A percentile compares a stretch with the other conserved stretches of the same genome.
Evolutionary conservation across 2,329 filamentous ascomycete species (phyloP).

Genomic region (Beauveria sp.): DNA sequence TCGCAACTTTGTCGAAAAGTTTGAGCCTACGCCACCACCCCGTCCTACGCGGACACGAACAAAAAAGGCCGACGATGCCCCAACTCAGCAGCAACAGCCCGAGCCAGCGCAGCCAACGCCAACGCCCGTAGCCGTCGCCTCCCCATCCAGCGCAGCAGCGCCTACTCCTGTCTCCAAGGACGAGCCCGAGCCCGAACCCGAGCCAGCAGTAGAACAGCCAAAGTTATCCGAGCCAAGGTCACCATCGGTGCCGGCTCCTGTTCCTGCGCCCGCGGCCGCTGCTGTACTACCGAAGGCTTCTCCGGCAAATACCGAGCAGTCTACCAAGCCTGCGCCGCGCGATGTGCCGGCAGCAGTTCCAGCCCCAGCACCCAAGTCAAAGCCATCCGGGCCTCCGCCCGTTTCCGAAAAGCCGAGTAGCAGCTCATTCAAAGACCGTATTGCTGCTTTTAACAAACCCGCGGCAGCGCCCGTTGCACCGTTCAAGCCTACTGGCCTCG

Average conservation of each 20-base stretch:
- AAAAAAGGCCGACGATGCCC: slow-evolving; percentile 42
- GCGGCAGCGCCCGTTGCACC: slow-evolving; percentile 81
- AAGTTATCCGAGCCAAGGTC: slow-evolving; percentile 22
- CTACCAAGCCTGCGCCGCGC: slow-evolving; percentile 27
- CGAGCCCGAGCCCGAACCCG: slow-evolving; percentile 27
- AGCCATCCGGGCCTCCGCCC: slow-evolving; percentile 55
- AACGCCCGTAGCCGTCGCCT: slow-evolving; percentile 15
- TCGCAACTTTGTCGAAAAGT: slow-evolving; percentile 94
- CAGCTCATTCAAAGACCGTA: slow-evolving; percentile 86
- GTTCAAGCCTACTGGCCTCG: slow-evolving; percentile 68
- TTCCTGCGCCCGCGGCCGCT: slow-evolving; percentile 22
- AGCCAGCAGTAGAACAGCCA: background rate
- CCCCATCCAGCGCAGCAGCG: slow-evolving; percentile 19
- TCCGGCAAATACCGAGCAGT: slow-evolving; percentile 22
- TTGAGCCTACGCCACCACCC: slow-evolving; percentile 83
- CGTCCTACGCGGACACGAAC: slow-evolving; percentile 68
- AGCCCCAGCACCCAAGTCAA: slow-evolving; percentile 30
- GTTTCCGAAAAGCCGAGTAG: slow-evolving; percentile 63
- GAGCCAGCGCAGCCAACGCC: slow-evolving; percentile 20
- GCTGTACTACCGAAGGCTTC: slow-evolving; percentile 20
- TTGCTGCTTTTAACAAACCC: slow-evolving; percentile 93
- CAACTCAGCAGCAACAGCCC: slow-evolving; percentile 20
- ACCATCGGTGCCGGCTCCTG: slow-evolving; percentile 21
- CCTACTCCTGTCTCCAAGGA: slow-evolving; percentile 21
- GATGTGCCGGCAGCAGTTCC: slow-evolving; percentile 33